Percentiles rank a stretch among this genome's conserved stretches.
Evolutionary conservation across 805 yeast species (phyloP).

Genomic region (Metschnikowia koreensis): DNA sequence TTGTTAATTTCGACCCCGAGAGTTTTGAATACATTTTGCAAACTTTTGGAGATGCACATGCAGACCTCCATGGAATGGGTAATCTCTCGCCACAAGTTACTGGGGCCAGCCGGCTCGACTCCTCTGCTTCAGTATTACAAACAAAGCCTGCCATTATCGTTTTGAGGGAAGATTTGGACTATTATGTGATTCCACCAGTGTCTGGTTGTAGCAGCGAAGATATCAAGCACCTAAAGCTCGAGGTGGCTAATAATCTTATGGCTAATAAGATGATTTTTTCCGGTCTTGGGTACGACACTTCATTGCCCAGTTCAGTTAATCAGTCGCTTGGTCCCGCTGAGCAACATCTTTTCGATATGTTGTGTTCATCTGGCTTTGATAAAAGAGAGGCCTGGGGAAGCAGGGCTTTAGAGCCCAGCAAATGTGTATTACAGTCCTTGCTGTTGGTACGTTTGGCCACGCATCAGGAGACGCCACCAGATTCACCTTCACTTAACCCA

Average conservation of each 20-base stretch:
- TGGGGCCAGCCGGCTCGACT: slow-evolving; percentile 19
- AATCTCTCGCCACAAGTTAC: slow-evolving; percentile 35
- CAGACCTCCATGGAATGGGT: slow-evolving; percentile 41
- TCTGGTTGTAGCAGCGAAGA: slow-evolving; percentile 54
- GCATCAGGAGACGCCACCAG: slow-evolving; percentile 34
- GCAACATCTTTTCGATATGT: slow-evolving; percentile 90
- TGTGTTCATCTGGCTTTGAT: slow-evolving; percentile 82
- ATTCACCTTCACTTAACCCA: slow-evolving; percentile 42
- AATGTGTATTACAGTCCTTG: slow-evolving; percentile 82
- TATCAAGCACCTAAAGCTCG: slow-evolving; percentile 65
- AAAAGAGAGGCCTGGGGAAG: slow-evolving; percentile 78
- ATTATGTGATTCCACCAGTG: slow-evolving; percentile 80
- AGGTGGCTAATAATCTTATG: slow-evolving; percentile 68
- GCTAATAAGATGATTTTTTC: slow-evolving; percentile 63
- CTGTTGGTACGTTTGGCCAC: slow-evolving; percentile 62
- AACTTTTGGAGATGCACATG: slow-evolving; percentile 67
- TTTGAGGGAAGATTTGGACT: slow-evolving; percentile 90
- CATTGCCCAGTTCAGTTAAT: slow-evolving; percentile 30
- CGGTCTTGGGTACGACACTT: slow-evolving; percentile 64
- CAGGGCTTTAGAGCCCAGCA: slow-evolving; percentile 81
- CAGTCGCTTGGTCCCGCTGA: slow-evolving; percentile 82
- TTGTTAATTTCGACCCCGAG: slow-evolving; percentile 80
- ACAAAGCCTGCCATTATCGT: slow-evolving; percentile 90
- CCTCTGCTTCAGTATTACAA: slow-evolving; percentile 62
- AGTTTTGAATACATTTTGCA: slow-evolving; percentile 83